These are phyloP conservation scores for Herpotrichia juniperi DNA, from an alignment of 2,329 filamentous ascomycete species.

Conservation along the genomic window DNA sequence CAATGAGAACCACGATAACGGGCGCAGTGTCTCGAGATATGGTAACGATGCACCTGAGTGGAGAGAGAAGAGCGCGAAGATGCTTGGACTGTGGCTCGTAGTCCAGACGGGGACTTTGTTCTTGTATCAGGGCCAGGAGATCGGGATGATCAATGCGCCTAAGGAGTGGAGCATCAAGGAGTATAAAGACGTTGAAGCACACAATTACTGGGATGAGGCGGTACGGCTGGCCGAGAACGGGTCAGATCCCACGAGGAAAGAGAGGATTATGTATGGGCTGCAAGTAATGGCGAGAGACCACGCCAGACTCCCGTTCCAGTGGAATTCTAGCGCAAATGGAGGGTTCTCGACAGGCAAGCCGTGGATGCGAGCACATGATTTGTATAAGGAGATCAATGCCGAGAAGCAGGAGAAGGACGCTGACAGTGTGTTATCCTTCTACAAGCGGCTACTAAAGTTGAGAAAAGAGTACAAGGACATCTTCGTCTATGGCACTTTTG, in stretches of 20 bases:
- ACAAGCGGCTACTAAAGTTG: conserved; percentile 62
- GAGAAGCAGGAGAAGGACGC: conserved; percentile 56
- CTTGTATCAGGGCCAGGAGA: conserved; percentile 67
- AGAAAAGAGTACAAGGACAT: conserved; percentile 67
- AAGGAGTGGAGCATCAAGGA: conserved; percentile 55
- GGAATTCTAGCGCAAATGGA: conserved; percentile 64
- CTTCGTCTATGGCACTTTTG: conserved; percentile 72
- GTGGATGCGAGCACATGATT: conserved; percentile 75
- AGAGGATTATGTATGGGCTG: conserved; percentile 54
- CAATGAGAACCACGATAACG: conserved; percentile 69
- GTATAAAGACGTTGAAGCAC: conserved; percentile 70
- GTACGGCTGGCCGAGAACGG: conserved; percentile 33
- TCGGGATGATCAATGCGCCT: conserved; percentile 65
- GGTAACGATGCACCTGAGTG: conserved; percentile 54
- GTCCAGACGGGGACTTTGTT: conserved; percentile 61
- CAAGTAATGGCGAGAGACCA: conserved; percentile 71
- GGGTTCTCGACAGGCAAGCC: conserved; percentile 69
- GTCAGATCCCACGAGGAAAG: conserved; percentile 37
- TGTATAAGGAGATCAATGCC: conserved; percentile 66
- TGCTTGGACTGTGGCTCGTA: conserved; percentile 58
- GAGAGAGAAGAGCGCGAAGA: conserved; percentile 56
- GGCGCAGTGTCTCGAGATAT: conserved; percentile 61
- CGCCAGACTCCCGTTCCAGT: conserved; percentile 74
- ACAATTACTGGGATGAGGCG: conserved; percentile 49
- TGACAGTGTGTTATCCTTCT: conserved; percentile 65